A percentile compares a stretch with the other conserved stretches of the same genome.
Conservation (phyloP, 345 rosid species). For the Abelmoschus esculentus region DNA sequence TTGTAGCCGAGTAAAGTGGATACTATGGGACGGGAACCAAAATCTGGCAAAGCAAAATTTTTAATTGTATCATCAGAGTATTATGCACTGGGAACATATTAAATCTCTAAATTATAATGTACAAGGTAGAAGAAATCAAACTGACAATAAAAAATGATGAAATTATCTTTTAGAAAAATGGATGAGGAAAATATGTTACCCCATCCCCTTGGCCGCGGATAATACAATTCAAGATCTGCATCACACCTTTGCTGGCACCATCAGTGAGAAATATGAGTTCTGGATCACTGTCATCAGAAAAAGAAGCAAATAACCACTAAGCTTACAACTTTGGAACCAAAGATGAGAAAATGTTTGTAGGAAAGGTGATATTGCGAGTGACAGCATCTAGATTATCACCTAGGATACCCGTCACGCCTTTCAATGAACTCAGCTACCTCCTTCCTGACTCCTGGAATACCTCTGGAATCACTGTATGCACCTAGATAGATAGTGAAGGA, state of each 20-base stretch:
- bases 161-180: background rate
- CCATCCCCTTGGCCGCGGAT: conserved; percentile 87
- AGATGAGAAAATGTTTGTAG: background rate
- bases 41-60: conserved; percentile 36
- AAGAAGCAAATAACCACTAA: conserved; percentile 35
- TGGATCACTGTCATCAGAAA: conserved; percentile 63
- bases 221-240: conserved; percentile 76
- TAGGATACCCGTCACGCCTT: conserved; percentile 94
- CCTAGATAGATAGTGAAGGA: conserved; percentile 31
- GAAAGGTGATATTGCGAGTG: background rate
- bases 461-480: conserved; percentile 98
- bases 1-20: conserved; percentile 95
- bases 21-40: conserved; percentile 98
- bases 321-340: conserved; percentile 16
- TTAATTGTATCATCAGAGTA: conserved; percentile 6
- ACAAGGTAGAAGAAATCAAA: conserved; percentile 1
- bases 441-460: conserved; percentile 79
- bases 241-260: conserved; percentile 99
- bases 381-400: conserved; percentile 41
- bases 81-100: background rate
- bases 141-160: background rate
- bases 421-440: conserved; percentile 91
- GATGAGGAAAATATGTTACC: conserved; percentile 36
- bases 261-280: conserved; percentile 93
- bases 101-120: background rate